A percentile compares a stretch with the other conserved stretches of the same genome.
These are phyloP conservation scores for Phaeolepiota aurea DNA, from an alignment of 768 basidiomycete genomes.

Conservation along the genomic window DNA sequence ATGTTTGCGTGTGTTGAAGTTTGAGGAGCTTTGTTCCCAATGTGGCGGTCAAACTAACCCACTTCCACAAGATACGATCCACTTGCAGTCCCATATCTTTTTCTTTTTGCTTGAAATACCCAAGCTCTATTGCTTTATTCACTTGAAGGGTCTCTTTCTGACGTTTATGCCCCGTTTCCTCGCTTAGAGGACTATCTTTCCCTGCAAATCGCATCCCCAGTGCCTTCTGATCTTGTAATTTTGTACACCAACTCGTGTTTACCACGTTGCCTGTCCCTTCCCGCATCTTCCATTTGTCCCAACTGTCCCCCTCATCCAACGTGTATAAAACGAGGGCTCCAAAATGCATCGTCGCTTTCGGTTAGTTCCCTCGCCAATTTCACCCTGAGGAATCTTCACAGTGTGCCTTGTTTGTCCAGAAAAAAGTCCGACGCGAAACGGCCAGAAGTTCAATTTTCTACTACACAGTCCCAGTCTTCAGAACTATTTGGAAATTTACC, in stretches of 20 bases:
- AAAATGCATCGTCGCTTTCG: constrained; percentile 57
- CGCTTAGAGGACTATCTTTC: constrained; percentile 8
- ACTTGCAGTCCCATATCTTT: too few relatives aligned
- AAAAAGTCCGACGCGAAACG: constrained; percentile 73
- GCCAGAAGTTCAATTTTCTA: constrained; percentile 24
- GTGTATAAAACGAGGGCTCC: constrained; percentile 60
- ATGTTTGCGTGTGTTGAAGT: too few relatives aligned
- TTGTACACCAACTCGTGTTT: constrained; percentile 51
- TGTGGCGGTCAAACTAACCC: too few relatives aligned
- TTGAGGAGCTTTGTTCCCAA: too few relatives aligned
- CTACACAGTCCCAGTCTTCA: constrained; percentile 17
- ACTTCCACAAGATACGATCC: too few relatives aligned
- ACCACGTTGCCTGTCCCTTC: constrained; percentile 59
- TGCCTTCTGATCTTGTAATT: constrained; percentile 14
- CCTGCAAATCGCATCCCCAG: constrained; percentile 19
- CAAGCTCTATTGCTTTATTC: too few relatives aligned
- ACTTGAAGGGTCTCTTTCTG: constrained; percentile 6
- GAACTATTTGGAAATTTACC: constrained; percentile 33
- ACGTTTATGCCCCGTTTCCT: constrained; percentile 8
- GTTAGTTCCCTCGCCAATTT: constrained; percentile 36
- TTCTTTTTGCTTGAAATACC: too few relatives aligned
- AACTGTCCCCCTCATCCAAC: constrained; percentile 29
- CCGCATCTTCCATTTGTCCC: constrained; percentile 20
- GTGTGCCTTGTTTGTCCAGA: constrained; percentile 28
- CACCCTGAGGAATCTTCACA: constrained; percentile 12